Conservation (phyloP, 345 rosid genomes). For the Populus simonii region DNA sequence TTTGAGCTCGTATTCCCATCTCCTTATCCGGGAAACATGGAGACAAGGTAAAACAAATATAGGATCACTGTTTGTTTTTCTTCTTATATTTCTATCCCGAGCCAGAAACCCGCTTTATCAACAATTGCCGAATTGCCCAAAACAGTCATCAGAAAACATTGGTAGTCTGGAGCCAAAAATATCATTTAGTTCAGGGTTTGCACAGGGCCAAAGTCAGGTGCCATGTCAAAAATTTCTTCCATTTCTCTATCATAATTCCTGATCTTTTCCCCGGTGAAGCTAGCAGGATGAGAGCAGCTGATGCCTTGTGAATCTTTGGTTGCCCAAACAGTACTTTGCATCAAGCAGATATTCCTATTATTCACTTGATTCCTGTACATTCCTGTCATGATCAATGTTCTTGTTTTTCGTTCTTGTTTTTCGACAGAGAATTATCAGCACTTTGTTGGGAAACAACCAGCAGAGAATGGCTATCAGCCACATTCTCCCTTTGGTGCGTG, state of each 20-base stretch:
- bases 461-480: constrained; percentile 5
- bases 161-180: background rate
- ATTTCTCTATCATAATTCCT: background rate
- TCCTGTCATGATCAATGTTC: background rate
- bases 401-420: background rate
- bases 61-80: background rate
- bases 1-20: background rate
- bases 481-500: constrained; percentile 9
- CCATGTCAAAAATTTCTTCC: background rate
- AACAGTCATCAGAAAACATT: background rate
- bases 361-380: constrained; percentile 5
- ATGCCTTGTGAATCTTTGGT: background rate
- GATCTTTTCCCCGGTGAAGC: background rate
- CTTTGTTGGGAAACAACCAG: constrained; percentile 3
- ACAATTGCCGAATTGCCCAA: background rate
- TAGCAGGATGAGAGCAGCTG: background rate
- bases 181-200: background rate
- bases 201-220: background rate
- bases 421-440: constrained; percentile 2
- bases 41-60: background rate
- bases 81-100: background rate
- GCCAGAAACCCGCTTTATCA: background rate
- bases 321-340: background rate
- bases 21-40: background rate
- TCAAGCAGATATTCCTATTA: background rate